Evolutionary conservation across 2,329 filamentous ascomycete species (phyloP).

Genomic region (Colletotrichum sp.): DNA sequence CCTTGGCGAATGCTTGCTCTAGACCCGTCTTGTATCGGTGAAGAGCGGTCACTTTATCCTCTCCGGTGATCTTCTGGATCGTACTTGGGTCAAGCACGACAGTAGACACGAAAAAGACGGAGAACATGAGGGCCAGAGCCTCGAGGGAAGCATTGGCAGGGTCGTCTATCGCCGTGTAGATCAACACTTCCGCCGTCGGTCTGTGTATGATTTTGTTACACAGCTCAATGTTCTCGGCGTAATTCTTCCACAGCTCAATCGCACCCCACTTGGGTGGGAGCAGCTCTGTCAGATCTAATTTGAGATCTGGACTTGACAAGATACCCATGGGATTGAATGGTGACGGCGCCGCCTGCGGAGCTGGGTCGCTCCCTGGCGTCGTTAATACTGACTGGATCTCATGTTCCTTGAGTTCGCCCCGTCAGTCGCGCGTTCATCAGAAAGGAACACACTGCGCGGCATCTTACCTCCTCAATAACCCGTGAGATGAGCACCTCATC

Average conservation of each 20-base stretch:
- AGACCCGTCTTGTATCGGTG: constrained; percentile 35
- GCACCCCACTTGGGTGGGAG: constrained; percentile 29
- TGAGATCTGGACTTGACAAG: constrained; percentile 28
- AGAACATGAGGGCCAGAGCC: constrained; percentile 43
- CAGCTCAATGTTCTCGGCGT: constrained; percentile 30
- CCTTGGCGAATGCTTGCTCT: constrained; percentile 42
- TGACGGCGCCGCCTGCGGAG: constrained; percentile 6
- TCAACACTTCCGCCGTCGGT: constrained; percentile 32
- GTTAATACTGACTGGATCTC: constrained; percentile 24
- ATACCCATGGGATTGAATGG: constrained; percentile 38
- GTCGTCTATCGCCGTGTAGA: constrained; percentile 36
- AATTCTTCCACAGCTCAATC: constrained; percentile 34
- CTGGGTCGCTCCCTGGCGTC: constrained; percentile 2
- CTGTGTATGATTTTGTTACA: constrained; percentile 33
- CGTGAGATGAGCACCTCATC: constrained; percentile 40
- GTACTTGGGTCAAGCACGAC: constrained; percentile 43
- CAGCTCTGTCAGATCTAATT: constrained; percentile 21
- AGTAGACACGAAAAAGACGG: constrained; percentile 55
- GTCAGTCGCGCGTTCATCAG: background rate
- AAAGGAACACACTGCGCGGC: background rate
- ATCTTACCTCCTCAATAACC: constrained; percentile 36
- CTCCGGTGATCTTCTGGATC: constrained; percentile 29
- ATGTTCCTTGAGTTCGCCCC: constrained; percentile 8
- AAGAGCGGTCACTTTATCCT: constrained; percentile 28
- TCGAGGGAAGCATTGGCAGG: constrained; percentile 30